Percentiles rank a stretch among this genome's conserved stretches.
These are phyloP conservation scores for Amylostereum chailletii DNA, from an alignment of 1,284 basidiomycete species.

Conservation along the genomic window DNA sequence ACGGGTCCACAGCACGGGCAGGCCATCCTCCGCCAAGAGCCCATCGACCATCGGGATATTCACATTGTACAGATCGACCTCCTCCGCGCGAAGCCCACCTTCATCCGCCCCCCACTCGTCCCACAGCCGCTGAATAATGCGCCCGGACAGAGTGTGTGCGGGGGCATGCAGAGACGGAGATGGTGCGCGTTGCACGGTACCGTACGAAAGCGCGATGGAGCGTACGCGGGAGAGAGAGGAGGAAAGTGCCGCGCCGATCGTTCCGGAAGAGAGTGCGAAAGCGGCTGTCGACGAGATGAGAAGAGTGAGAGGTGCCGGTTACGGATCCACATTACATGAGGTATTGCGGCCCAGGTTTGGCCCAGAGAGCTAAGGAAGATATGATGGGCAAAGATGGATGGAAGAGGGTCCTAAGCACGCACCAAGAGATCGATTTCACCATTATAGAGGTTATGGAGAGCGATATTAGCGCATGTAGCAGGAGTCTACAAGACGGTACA, in stretches of 20 bases:
- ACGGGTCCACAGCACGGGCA: slow-evolving; percentile 65
- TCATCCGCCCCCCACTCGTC: slow-evolving; percentile 71
- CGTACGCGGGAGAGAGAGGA: slow-evolving; percentile 65
- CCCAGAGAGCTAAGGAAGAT: slow-evolving; percentile 52
- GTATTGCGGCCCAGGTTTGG: slow-evolving; percentile 79
- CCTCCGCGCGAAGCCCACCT: slow-evolving; percentile 46
- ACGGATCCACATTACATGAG: slow-evolving; percentile 37
- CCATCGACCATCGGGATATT: slow-evolving; percentile 71
- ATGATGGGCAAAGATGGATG: not conserved
- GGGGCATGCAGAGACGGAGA: slow-evolving; percentile 52
- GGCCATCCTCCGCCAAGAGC: slow-evolving; percentile 43
- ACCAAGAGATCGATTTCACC: slow-evolving; percentile 81
- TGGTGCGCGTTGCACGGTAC: slow-evolving; percentile 67
- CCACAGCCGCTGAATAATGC: slow-evolving; percentile 70
- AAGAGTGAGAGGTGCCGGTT: not conserved
- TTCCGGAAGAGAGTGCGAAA: slow-evolving; percentile 83
- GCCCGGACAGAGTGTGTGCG: slow-evolving; percentile 58
- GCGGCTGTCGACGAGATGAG: slow-evolving; percentile 45
- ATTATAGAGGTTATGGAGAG: slow-evolving; percentile 79
- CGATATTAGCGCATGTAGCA: slow-evolving; percentile 86
- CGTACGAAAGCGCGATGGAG: slow-evolving; percentile 80
- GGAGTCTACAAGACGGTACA: slow-evolving; percentile 51
- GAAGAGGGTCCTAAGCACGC: slow-evolving; percentile 17
- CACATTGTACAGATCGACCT: slow-evolving; percentile 75
- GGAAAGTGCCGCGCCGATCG: slow-evolving; percentile 82